phyloP scores from a whole-genome alignment of 192 early-diverging fungal genomes.

The Coemansia sp. region DNA sequence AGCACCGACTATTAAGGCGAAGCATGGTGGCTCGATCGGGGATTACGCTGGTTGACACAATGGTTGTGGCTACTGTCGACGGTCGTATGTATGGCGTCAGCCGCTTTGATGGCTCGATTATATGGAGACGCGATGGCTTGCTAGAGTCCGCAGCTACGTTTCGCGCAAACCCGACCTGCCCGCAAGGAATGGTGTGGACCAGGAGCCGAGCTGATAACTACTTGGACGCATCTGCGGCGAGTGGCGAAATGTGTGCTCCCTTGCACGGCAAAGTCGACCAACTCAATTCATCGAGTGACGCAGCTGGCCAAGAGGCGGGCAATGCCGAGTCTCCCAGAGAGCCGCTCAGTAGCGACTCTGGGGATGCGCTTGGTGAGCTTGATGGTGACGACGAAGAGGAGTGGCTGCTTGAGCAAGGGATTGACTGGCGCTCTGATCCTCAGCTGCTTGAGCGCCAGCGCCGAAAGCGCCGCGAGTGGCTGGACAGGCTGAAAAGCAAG shows the following conservation, averaged over 20 bases:
- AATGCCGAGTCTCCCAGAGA: neutral
- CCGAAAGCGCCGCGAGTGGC: slow-evolving; percentile 37
- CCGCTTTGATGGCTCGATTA: slow-evolving; percentile 38
- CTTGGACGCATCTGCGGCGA: neutral
- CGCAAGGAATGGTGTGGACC: slow-evolving; percentile 42
- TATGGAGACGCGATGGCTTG: slow-evolving; percentile 42
- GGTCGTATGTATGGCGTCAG: slow-evolving; percentile 49
- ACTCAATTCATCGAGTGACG: neutral
- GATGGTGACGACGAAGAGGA: slow-evolving; percentile 40
- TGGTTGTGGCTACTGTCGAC: slow-evolving; percentile 51
- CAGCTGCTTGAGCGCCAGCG: slow-evolving; percentile 39
- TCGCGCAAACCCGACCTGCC: slow-evolving; percentile 5
- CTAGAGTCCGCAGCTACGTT: slow-evolving; percentile 9
- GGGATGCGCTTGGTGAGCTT: neutral
- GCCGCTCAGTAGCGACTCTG: neutral
- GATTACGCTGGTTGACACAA: slow-evolving; percentile 32
- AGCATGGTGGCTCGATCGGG: slow-evolving; percentile 33
- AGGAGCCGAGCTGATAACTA: slow-evolving; percentile 7
- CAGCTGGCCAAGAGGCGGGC: neutral
- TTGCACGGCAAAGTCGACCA: neutral
- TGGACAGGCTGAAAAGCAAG: slow-evolving; percentile 10
- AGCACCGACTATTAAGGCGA: slow-evolving; percentile 38
- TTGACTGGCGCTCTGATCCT: slow-evolving; percentile 49
- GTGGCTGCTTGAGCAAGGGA: slow-evolving; percentile 52
- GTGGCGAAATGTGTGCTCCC: neutral